A percentile compares a stretch with the other conserved stretches of the same genome.
phyloP scores from a whole-genome alignment of 2,329 filamentous ascomycete species.

The Nemania sp. region DNA sequence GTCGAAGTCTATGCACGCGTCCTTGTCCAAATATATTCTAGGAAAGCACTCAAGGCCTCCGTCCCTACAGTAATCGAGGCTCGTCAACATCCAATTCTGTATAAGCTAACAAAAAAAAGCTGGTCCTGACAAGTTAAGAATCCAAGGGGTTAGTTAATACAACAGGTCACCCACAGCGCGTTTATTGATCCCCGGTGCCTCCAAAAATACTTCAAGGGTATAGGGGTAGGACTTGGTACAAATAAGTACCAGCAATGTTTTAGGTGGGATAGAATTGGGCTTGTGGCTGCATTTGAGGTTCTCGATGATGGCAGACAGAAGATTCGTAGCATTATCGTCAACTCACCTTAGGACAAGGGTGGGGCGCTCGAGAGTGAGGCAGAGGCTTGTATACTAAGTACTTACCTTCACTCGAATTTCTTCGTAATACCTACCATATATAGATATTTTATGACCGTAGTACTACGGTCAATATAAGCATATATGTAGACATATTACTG shows the following conservation, averaged over 20 bases:
- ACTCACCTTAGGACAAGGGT: too few species aligned
- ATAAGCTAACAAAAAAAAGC: too few species aligned
- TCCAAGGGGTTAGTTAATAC: too few species aligned
- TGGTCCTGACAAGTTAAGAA: neutral
- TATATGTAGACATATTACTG: too few species aligned
- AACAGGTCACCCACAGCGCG: too few species aligned
- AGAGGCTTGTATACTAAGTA: neutral
- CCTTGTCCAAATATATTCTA: conserved; percentile 2
- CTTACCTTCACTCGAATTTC: neutral
- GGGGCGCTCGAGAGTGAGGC: neutral
- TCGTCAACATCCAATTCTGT: too few species aligned
- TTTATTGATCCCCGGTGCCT: conserved; percentile 4
- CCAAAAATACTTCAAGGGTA: conserved; percentile 1
- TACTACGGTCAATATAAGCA: too few species aligned
- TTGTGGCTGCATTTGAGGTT: conserved; percentile 20
- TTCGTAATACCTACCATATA: neutral
- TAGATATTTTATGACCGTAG: neutral
- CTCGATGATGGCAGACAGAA: neutral
- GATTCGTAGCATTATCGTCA: conserved; percentile 15
- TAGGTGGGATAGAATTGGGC: conserved; percentile 22
- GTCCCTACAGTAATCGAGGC: too few species aligned
- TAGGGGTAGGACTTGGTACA: neutral
- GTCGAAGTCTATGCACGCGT: neutral
- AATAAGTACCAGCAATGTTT: conserved; percentile 24
- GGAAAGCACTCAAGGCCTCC: too few species aligned